Percentiles rank a stretch among this genome's conserved stretches.
These are phyloP conservation scores for Talaromyces atroroseus DNA, from an alignment of 2,329 filamentous ascomycete species.

Conservation along the genomic window DNA sequence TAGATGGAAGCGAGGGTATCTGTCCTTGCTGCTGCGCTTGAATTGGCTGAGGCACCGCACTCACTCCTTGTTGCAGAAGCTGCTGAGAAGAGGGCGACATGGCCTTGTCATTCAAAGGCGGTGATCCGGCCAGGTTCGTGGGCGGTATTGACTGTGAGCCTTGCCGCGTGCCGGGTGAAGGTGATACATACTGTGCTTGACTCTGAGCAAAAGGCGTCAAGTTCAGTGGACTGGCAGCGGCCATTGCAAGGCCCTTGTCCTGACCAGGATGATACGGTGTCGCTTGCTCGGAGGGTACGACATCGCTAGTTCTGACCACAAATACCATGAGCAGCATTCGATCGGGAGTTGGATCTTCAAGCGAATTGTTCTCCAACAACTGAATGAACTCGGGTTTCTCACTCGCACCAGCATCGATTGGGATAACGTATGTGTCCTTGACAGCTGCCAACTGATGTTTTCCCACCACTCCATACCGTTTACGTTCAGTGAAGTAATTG, in stretches of 20 bases:
- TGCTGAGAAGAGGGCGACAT: conserved; percentile 4
- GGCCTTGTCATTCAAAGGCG: background rate
- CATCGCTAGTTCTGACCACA: conserved; percentile 63
- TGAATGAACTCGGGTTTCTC: conserved; percentile 78
- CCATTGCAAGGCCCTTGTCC: conserved; percentile 21
- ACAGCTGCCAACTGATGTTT: conserved; percentile 70
- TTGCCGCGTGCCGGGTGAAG: conserved; percentile 17
- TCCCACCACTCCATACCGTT: conserved; percentile 80
- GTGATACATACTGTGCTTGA: conserved; percentile 22
- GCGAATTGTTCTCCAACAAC: conserved; percentile 76
- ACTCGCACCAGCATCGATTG: conserved; percentile 65
- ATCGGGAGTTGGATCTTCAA: conserved; percentile 66
- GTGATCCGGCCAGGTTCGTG: background rate
- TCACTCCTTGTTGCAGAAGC: conserved; percentile 8
- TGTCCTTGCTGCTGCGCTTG: conserved; percentile 17
- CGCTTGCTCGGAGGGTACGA: conserved; percentile 35
- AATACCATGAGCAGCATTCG: conserved; percentile 78
- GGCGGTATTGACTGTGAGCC: conserved; percentile 7
- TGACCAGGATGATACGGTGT: conserved; percentile 35
- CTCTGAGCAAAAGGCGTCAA: conserved; percentile 22
- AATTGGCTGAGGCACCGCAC: background rate
- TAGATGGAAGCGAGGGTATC: conserved; percentile 13
- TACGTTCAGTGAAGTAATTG: conserved; percentile 76
- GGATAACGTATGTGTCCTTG: conserved; percentile 86
- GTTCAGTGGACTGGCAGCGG: conserved; percentile 31